Evolutionary conservation across 1,284 basidiomycete genomes (phyloP).

Genomic region (Agroathelia rolfsii): DNA sequence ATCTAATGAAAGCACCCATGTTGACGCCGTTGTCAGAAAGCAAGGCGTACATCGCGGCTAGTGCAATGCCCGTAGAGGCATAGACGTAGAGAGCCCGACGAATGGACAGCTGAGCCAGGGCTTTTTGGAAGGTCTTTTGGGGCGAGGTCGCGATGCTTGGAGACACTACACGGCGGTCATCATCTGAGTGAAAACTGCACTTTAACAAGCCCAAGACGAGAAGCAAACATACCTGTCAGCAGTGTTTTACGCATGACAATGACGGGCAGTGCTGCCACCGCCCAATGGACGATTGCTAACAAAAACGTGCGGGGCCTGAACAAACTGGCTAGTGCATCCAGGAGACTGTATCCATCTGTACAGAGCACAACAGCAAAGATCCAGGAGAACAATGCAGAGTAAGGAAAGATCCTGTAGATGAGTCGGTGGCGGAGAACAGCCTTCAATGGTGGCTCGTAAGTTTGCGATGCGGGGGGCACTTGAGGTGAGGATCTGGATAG

Average conservation of each 20-base stretch:
- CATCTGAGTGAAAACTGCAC: neutral
- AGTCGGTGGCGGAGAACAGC: conserved; percentile 46
- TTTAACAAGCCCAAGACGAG: conserved; percentile 4
- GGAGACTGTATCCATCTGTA: conserved; percentile 8
- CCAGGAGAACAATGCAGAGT: conserved; percentile 40
- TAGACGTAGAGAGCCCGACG: conserved; percentile 33
- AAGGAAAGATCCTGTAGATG: conserved; percentile 37
- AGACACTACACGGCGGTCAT: conserved; percentile 35
- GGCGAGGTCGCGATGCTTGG: conserved; percentile 42
- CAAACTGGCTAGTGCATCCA: conserved; percentile 13
- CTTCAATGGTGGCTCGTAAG: conserved; percentile 53
- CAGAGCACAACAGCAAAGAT: conserved; percentile 25
- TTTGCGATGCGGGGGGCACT: conserved; percentile 37
- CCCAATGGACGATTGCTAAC: conserved; percentile 24
- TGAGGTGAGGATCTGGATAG: conserved; percentile 33
- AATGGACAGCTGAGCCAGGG: conserved; percentile 37
- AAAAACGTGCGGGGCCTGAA: conserved; percentile 20
- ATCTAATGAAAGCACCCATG: conserved; percentile 51
- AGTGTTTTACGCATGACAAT: conserved; percentile 44
- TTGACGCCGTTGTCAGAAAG: conserved; percentile 30
- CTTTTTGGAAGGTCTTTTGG: conserved; percentile 32
- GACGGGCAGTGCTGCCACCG: conserved; percentile 35
- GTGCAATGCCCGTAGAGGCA: conserved; percentile 29
- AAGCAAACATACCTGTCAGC: conserved; percentile 36
- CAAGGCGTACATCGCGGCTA: conserved; percentile 31